Percentiles rank a stretch among this genome's conserved stretches.
Conservation (phyloP, 192 early-diverging fungal genomes). For the Backusella morwellensis region DNA sequence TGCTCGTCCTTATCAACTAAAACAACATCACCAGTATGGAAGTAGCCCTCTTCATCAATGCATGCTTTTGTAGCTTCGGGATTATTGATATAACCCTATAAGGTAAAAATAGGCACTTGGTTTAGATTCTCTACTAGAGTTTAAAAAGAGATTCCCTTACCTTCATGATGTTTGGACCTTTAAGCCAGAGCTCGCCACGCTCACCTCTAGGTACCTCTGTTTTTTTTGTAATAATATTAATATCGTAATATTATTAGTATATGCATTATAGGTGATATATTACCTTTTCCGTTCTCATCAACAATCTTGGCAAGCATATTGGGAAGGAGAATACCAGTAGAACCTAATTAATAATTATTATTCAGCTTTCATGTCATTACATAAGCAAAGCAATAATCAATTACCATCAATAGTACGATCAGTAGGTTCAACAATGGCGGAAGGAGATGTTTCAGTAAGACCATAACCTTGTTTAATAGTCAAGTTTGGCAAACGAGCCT, state of each 20-base stretch:
- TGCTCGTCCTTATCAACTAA: slow-evolving; percentile 59
- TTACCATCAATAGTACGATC: slow-evolving; percentile 35
- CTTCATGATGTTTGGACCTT: slow-evolving; percentile 79
- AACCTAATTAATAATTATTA: slow-evolving; percentile 34
- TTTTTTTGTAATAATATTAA: not conserved
- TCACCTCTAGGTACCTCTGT: slow-evolving; percentile 50
- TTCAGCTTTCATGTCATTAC: not conserved
- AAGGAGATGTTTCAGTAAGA: slow-evolving; percentile 68
- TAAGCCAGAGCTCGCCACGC: slow-evolving; percentile 80
- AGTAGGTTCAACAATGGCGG: slow-evolving; percentile 36
- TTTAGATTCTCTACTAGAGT: not conserved
- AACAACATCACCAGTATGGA: slow-evolving; percentile 85
- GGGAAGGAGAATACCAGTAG: slow-evolving; percentile 71
- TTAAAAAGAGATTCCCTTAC: not conserved
- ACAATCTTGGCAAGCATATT: slow-evolving; percentile 74
- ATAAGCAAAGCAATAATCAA: not conserved
- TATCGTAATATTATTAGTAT: not conserved
- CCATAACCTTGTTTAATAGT: slow-evolving; percentile 68
- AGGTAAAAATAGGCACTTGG: not conserved
- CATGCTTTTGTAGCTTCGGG: slow-evolving; percentile 64
- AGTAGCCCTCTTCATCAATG: slow-evolving; percentile 74
- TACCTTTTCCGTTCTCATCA: slow-evolving; percentile 61
- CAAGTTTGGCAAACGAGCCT: slow-evolving; percentile 15
- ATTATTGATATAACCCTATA: slow-evolving; percentile 77
- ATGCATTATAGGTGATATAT: not conserved